A percentile compares a stretch with the other conserved stretches of the same genome.
Conservation (phyloP, 768 basidiomycete species). For the Termitomyces titanicus region DNA sequence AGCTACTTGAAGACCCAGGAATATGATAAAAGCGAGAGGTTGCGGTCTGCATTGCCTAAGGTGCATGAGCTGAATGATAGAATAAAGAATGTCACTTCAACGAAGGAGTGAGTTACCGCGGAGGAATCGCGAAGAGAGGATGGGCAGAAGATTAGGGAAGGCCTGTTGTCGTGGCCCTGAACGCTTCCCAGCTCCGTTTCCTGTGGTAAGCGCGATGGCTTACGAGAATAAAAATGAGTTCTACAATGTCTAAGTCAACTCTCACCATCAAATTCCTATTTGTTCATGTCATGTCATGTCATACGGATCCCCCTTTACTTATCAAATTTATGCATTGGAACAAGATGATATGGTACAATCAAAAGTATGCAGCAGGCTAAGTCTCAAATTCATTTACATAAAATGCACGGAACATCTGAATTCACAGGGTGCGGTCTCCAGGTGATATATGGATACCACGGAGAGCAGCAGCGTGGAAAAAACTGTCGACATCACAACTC, state of each 20-base stretch:
- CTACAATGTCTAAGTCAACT: neutral
- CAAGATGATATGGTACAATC: neutral
- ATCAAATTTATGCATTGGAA: neutral
- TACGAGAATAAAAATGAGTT: neutral
- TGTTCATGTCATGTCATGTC: neutral
- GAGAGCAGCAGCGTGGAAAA: constrained; percentile 16
- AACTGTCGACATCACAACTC: constrained; percentile 24
- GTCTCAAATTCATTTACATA: too few species aligned
- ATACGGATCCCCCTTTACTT: neutral
- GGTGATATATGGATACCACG: constrained; percentile 17
- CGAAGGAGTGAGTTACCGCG: constrained; percentile 9
- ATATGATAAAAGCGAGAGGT: constrained; percentile 31
- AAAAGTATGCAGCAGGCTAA: neutral
- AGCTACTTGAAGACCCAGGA: constrained; percentile 21
- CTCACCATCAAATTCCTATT: constrained; percentile 6
- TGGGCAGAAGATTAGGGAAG: neutral
- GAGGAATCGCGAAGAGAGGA: constrained; percentile 3
- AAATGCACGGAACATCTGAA: neutral
- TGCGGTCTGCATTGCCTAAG: constrained; percentile 33
- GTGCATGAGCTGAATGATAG: constrained; percentile 11
- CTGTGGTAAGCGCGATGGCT: neutral
- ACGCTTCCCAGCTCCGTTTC: neutral
- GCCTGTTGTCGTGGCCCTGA: neutral
- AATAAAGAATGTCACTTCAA: constrained; percentile 7
- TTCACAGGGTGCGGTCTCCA: neutral